Conservation (phyloP, 192 early-diverging fungal species). For the Coemansia asiatica region DNA sequence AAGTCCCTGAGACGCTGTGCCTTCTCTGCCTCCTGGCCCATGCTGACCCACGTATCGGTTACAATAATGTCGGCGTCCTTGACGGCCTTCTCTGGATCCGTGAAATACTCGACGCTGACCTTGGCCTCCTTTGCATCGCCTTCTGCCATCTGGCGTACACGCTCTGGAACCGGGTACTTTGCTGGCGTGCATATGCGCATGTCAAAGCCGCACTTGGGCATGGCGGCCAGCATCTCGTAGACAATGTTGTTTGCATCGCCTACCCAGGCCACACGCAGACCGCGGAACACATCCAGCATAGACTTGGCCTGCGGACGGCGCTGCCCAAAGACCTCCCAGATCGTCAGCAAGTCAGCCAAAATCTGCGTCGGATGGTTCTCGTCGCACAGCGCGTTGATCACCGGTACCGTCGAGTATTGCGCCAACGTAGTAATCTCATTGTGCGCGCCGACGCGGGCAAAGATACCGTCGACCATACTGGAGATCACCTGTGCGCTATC, state of each 20-base stretch:
- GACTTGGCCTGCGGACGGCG: conserved; percentile 17
- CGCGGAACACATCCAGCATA: conserved; percentile 56
- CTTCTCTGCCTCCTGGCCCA: conserved; percentile 97
- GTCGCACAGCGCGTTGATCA: conserved; percentile 94
- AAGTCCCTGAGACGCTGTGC: conserved; percentile 78
- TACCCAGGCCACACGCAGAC: conserved; percentile 92
- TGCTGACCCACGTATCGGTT: conserved; percentile 98
- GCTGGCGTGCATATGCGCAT: conserved; percentile 82
- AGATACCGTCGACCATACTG: conserved; percentile 93
- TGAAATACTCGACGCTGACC: conserved; percentile 58
- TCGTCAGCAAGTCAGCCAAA: conserved; percentile 91
- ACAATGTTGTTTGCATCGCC: conserved; percentile 98
- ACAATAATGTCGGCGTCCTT: conserved; percentile 84
- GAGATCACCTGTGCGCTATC: conserved; percentile 91
- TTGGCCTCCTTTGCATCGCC: conserved; percentile 60
- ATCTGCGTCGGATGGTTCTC: conserved; percentile 97
- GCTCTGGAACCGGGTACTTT: conserved; percentile 73
- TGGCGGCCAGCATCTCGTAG: conserved; percentile 83
- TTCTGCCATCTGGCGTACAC: conserved; percentile 68
- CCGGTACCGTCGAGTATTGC: conserved; percentile 82
- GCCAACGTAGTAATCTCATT: conserved; percentile 86
- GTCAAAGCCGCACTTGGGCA: conserved; percentile 85
- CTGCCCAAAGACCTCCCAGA: conserved; percentile 73
- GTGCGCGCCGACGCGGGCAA: conserved; percentile 91
- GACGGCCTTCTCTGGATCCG: conserved; percentile 77